These are phyloP conservation scores for Colletotrichum phormii DNA, from an alignment of 2,329 filamentous ascomycete species.

Conservation along the genomic window DNA sequence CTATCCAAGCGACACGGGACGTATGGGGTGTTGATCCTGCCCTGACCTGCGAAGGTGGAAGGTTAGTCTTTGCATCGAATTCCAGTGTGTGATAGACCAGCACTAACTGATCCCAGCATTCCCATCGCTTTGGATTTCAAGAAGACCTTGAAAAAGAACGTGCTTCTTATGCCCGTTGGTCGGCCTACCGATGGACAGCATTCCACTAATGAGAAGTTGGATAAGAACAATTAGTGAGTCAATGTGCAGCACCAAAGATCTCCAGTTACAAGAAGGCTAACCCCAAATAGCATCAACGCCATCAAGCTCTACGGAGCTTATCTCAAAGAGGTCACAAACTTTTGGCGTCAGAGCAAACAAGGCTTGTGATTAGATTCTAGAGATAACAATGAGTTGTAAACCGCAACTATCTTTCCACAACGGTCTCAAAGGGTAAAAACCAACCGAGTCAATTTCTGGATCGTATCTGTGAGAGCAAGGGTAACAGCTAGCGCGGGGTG, in stretches of 20 bases:
- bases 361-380: no score
- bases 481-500: neutral
- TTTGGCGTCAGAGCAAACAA: neutral
- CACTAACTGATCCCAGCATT: slow-evolving; percentile 69
- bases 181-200: slow-evolving; percentile 96
- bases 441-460: neutral
- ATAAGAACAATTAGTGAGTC: slow-evolving; percentile 85
- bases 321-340: slow-evolving; percentile 66
- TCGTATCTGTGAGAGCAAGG: neutral
- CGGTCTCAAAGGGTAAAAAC: neutral
- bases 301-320: slow-evolving; percentile 96
- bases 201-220: slow-evolving; percentile 98
- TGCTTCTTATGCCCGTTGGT: slow-evolving; percentile 94
- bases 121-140: slow-evolving; percentile 98
- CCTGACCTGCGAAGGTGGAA: slow-evolving; percentile 94
- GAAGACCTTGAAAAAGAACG: slow-evolving; percentile 97
- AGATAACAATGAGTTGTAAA: neutral
- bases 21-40: slow-evolving; percentile 95
- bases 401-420: neutral
- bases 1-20: slow-evolving; percentile 90
- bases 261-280: neutral
- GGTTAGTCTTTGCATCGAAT: slow-evolving; percentile 58
- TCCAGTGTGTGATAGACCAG: no score
- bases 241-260: rapidly evolving
- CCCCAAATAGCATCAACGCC: slow-evolving; percentile 75